Evolutionary conservation across 2,329 filamentous ascomycete species (phyloP).

Genomic region (Alternaria infectoria): DNA sequence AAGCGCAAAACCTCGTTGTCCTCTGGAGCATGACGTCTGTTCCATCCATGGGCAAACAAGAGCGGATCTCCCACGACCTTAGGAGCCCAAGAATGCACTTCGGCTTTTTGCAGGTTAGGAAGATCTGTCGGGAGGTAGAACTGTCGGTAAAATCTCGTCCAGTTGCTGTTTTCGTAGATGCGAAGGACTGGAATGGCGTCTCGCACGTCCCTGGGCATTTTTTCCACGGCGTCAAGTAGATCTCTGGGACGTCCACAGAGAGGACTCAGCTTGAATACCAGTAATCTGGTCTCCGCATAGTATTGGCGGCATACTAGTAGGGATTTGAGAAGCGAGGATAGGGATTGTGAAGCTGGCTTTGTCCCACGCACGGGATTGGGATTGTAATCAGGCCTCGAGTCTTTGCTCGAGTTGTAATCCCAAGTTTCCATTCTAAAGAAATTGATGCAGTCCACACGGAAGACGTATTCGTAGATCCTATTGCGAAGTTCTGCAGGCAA

Average conservation of each 20-base stretch:
- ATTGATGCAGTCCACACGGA: background rate
- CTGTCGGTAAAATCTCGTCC: background rate
- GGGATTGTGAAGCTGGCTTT: background rate
- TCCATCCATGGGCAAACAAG: background rate
- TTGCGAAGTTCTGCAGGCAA: background rate
- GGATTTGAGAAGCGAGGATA: background rate
- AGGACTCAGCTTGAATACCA: fast-evolving
- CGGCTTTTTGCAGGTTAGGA: background rate
- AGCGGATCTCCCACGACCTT: background rate
- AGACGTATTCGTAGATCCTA: background rate
- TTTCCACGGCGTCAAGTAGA: fast-evolving
- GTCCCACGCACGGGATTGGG: background rate
- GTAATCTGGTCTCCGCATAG: background rate
- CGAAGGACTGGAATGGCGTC: background rate
- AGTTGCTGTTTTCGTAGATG: background rate
- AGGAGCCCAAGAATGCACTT: background rate
- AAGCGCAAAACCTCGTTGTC: background rate
- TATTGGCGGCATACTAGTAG: background rate
- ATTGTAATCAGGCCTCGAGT: background rate
- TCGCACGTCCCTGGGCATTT: background rate
- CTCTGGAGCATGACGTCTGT: background rate
- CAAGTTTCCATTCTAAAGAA: too few species aligned
- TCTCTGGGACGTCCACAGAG: fast-evolving
- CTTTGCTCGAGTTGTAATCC: background rate
- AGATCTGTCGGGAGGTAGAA: too few species aligned